Evolutionary conservation across 176 grass and related monocot genomes (phyloP).

Genomic region (Eremochloa ophiuroides): DNA sequence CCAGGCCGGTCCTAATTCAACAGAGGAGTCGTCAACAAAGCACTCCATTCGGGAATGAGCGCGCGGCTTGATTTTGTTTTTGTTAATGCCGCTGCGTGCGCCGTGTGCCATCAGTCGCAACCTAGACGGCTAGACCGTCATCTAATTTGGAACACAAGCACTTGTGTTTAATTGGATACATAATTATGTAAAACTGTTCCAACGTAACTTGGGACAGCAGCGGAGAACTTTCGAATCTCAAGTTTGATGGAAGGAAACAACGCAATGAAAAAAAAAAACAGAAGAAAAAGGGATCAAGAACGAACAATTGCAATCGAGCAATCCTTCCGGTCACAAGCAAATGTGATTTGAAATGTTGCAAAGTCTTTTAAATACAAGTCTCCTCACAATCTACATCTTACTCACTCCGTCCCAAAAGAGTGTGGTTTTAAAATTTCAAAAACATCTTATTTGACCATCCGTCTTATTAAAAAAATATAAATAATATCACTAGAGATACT

Average conservation of each 20-base stretch:
- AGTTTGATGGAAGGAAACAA: not conserved
- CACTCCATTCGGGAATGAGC: not conserved
- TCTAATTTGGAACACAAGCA: not conserved
- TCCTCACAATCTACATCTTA: not conserved
- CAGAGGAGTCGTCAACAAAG: not conserved
- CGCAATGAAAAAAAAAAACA: not conserved
- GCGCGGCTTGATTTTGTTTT: not conserved
- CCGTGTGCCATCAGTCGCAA: conserved; percentile 10
- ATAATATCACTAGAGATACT: too few species aligned
- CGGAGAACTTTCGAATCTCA: too few species aligned
- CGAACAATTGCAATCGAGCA: not conserved
- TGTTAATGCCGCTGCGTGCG: not conserved
- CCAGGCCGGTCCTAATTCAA: not conserved
- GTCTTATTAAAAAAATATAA: too few species aligned
- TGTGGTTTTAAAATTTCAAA: too few species aligned
- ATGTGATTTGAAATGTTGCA: not conserved
- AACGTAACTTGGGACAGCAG: too few species aligned
- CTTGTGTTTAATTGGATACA: too few species aligned
- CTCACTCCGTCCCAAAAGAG: too few species aligned
- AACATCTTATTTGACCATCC: too few species aligned
- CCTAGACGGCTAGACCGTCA: not conserved
- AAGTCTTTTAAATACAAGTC: not conserved
- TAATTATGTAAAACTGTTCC: too few species aligned
- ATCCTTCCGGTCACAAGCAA: not conserved
- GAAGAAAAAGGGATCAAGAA: not conserved